These are phyloP conservation scores for Alternaria triticina DNA, from an alignment of 2,329 filamentous ascomycete species.

Conservation along the genomic window DNA sequence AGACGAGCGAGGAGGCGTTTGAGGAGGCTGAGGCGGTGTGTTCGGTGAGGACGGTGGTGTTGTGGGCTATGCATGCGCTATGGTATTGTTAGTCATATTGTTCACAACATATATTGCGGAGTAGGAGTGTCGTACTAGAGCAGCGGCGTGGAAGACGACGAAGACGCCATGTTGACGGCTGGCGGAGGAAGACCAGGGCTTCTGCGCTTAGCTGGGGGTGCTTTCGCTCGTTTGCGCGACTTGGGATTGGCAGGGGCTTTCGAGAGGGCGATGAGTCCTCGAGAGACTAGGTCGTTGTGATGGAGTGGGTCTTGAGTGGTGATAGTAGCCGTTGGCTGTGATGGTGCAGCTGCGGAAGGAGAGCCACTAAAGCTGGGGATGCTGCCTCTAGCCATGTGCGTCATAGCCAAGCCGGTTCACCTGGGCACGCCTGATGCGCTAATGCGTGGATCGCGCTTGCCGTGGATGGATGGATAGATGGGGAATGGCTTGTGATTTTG, in stretches of 20 bases:
- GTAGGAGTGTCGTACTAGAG: slow-evolving; percentile 42
- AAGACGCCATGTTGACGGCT: slow-evolving; percentile 45
- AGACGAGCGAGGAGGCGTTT: slow-evolving; percentile 84
- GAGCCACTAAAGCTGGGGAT: slow-evolving; percentile 31
- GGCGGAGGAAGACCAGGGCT: background rate
- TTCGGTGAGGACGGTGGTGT: slow-evolving; percentile 90
- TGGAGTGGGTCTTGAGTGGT: slow-evolving; percentile 3
- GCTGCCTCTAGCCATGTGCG: slow-evolving; percentile 29
- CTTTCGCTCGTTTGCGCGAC: slow-evolving; percentile 6
- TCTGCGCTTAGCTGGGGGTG: background rate
- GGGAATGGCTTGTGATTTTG: background rate
- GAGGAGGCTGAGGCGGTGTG: slow-evolving; percentile 86
- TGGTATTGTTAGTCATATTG: slow-evolving; percentile 16
- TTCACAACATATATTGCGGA: background rate
- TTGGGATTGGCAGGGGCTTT: background rate
- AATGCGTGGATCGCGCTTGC: slow-evolving; percentile 13
- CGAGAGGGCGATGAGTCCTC: slow-evolving; percentile 10
- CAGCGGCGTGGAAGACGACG: slow-evolving; percentile 47
- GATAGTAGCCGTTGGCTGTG: background rate
- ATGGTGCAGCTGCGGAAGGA: slow-evolving; percentile 11
- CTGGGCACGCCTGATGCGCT: slow-evolving; percentile 9
- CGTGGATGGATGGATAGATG: background rate
- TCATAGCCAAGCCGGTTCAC: slow-evolving; percentile 29
- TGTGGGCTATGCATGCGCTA: slow-evolving; percentile 92
- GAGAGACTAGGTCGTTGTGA: slow-evolving; percentile 8